Percentiles rank a stretch among this genome's conserved stretches.
Evolutionary conservation across 768 basidiomycete genomes (phyloP).

Genomic region (Podaxis sp.): DNA sequence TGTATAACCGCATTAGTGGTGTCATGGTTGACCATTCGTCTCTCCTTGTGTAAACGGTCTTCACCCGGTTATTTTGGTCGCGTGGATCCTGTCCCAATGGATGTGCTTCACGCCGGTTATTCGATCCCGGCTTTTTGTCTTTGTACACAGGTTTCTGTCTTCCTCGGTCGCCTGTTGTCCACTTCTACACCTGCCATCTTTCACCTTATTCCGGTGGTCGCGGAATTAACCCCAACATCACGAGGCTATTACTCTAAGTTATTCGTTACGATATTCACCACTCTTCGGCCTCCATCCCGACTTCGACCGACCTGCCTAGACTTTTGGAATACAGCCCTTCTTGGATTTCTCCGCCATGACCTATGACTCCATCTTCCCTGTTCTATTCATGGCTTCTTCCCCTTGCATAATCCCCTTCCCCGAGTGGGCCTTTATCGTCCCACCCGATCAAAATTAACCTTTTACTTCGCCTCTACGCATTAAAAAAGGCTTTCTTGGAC

Average conservation of each 20-base stretch:
- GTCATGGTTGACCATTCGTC: conserved; percentile 71
- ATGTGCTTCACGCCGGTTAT: not conserved
- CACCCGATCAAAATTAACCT: not conserved
- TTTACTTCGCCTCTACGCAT: not conserved
- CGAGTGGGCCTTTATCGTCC: not conserved
- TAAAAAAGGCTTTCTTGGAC: not conserved
- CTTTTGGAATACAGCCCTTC: not conserved
- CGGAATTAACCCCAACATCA: not conserved
- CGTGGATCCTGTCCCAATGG: not conserved
- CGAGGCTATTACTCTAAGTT: not conserved
- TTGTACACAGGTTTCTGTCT: not conserved
- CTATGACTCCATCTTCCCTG: not conserved
- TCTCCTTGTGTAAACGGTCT: conserved; percentile 24
- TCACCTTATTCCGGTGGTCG: not conserved
- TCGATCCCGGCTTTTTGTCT: not conserved
- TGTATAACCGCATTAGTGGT: conserved; percentile 74
- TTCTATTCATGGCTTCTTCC: not conserved
- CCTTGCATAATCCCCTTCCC: not conserved
- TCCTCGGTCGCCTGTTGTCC: not conserved
- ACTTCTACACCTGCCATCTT: not conserved
- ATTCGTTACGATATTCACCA: not conserved
- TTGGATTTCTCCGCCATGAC: not conserved
- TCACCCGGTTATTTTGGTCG: not conserved
- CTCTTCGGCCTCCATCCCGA: not conserved
- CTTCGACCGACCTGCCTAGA: not conserved